A percentile compares a stretch with the other conserved stretches of the same genome.
These are phyloP conservation scores for Auricularia sp. DNA, from an alignment of 768 basidiomycete genomes.

Conservation along the genomic window DNA sequence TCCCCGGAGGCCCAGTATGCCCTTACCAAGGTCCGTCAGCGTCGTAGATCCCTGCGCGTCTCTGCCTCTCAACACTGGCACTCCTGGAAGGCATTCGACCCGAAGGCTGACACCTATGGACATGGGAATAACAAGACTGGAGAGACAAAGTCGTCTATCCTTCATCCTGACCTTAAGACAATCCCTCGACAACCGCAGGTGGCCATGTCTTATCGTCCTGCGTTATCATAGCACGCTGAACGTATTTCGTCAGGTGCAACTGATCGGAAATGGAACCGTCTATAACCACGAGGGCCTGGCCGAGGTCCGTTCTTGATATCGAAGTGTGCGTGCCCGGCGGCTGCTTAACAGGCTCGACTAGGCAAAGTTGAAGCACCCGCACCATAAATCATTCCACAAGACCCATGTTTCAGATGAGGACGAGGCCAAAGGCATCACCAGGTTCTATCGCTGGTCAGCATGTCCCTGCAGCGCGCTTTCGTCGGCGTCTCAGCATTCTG, in stretches of 20 bases:
- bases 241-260: constrained; percentile 68
- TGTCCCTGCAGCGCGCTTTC: neutral
- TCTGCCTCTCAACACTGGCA: neutral
- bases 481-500: neutral
- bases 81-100: constrained; percentile 63
- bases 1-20: constrained; percentile 78
- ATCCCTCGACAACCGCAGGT: constrained; percentile 40
- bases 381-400: constrained; percentile 82
- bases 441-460: constrained; percentile 73
- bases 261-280: constrained; percentile 81
- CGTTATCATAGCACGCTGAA: too few relatives aligned
- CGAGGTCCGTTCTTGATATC: constrained; percentile 21
- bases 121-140: constrained; percentile 86
- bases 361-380: constrained; percentile 76
- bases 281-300: constrained; percentile 73
- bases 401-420: constrained; percentile 60
- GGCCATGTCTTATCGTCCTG: too few relatives aligned
- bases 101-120: constrained; percentile 53
- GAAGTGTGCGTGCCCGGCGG: neutral
- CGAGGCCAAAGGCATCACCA: constrained; percentile 64
- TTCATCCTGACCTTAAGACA: constrained; percentile 84
- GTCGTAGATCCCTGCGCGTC: neutral
- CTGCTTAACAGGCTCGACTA: constrained; percentile 6
- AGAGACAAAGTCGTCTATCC: constrained; percentile 61
- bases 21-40: constrained; percentile 60